Percentiles rank a stretch among this genome's conserved stretches.
Evolutionary conservation across 2,329 filamentous ascomycete genomes (phyloP).

Genomic region (Aureobasidium namibiae): DNA sequence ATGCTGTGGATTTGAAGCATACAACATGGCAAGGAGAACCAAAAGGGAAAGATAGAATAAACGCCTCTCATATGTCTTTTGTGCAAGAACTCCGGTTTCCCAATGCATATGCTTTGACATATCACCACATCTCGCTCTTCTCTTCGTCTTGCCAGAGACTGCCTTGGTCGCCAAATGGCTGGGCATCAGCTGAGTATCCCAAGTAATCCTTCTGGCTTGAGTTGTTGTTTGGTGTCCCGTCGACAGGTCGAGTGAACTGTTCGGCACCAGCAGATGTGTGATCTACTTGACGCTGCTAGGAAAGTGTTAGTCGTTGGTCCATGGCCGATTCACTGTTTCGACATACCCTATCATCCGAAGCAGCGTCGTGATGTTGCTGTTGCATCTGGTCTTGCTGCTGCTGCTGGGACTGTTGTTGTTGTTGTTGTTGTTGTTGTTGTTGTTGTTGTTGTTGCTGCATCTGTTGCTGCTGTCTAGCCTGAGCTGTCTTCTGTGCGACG

Average conservation of each 20-base stretch:
- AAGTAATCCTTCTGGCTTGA: constrained; percentile 23
- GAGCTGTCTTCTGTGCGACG: constrained; percentile 49
- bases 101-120: neutral
- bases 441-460: constrained; percentile 20
- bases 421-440: constrained; percentile 25
- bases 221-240: neutral
- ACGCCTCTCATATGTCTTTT: neutral
- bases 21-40: too few relatives aligned
- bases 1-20: too few relatives aligned
- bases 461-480: constrained; percentile 45
- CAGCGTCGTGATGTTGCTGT: neutral
- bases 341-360: neutral
- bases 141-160: constrained; percentile 25
- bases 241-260: neutral
- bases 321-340: neutral
- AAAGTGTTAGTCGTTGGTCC: neutral
- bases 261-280: neutral
- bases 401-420: constrained; percentile 6
- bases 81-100: neutral
- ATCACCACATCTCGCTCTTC: constrained; percentile 3
- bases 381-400: constrained; percentile 27
- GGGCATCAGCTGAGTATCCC: constrained; percentile 24
- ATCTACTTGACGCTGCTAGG: neutral
- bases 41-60: neutral
- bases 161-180: constrained; percentile 19